phyloP scores from a whole-genome alignment of 768 basidiomycete genomes.

The Boletus tylopilopsis region DNA sequence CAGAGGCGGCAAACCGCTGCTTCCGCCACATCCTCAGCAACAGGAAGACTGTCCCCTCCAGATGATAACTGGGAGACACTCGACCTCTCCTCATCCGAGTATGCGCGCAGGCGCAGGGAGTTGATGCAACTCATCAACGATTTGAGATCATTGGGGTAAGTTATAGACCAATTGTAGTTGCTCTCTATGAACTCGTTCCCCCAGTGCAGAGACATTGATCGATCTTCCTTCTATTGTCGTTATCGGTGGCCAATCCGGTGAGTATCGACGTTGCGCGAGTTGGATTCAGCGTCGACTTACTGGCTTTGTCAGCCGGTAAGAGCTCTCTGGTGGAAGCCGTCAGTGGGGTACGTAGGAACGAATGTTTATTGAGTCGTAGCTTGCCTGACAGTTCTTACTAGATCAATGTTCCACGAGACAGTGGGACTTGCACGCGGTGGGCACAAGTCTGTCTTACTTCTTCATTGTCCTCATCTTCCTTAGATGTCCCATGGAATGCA shows the following conservation, averaged over 20 bases:
- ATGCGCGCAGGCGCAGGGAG: constrained; percentile 38
- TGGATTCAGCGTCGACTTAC: not conserved
- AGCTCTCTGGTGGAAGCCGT: constrained; percentile 59
- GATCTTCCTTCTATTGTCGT: constrained; percentile 52
- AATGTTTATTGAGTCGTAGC: not conserved
- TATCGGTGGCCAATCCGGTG: constrained; percentile 56
- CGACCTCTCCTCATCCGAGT: constrained; percentile 33
- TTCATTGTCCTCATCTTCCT: not conserved
- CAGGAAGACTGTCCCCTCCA: constrained; percentile 4
- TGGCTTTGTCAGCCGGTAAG: constrained; percentile 44
- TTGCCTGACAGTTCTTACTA: constrained; percentile 17
- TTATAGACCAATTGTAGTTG: not conserved
- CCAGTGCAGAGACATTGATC: constrained; percentile 37
- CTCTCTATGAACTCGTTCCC: not conserved
- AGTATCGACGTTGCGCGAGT: constrained; percentile 1
- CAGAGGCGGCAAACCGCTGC: not conserved
- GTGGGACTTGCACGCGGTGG: constrained; percentile 57
- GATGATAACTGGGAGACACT: constrained; percentile 12
- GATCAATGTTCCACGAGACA: constrained; percentile 61
- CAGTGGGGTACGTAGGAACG: constrained; percentile 40
- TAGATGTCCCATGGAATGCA: constrained; percentile 54
- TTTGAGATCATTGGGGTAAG: constrained; percentile 40
- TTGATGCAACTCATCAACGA: constrained; percentile 38
- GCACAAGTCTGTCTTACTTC: not conserved
- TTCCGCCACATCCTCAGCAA: not conserved